phyloP scores from a whole-genome alignment of 192 early-diverging fungal species.

The Rhizophagus prolifer region DNA sequence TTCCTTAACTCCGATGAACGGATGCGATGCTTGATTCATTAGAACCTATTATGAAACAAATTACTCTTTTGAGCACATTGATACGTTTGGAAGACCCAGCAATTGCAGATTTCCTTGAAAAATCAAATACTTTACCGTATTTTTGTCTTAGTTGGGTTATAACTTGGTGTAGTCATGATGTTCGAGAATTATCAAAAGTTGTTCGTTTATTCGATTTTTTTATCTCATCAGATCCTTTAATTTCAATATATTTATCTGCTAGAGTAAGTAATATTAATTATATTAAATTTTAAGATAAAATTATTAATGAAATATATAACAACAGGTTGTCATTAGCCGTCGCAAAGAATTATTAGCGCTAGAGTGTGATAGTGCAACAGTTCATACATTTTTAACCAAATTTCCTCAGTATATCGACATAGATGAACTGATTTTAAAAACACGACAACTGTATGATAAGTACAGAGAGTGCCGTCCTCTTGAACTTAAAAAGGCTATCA shows the following conservation, averaged over 20 bases:
- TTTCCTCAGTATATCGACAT: conserved; percentile 50
- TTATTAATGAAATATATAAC: neutral
- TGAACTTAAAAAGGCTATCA: conserved; percentile 39
- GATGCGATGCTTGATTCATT: conserved; percentile 54
- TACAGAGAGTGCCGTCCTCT: conserved; percentile 37
- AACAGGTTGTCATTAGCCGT: conserved; percentile 48
- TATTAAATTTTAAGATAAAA: neutral
- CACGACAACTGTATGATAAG: conserved; percentile 37
- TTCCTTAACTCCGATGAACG: conserved; percentile 21
- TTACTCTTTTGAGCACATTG: conserved; percentile 41
- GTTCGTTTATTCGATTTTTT: conserved; percentile 54
- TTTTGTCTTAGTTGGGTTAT: conserved; percentile 60
- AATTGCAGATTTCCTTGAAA: conserved; percentile 43
- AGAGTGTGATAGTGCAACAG: conserved; percentile 43
- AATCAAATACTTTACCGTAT: conserved; percentile 49
- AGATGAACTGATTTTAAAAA: conserved; percentile 37
- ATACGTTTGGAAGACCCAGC: conserved; percentile 45
- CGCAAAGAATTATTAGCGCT: conserved; percentile 42
- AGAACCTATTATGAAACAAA: conserved; percentile 48
- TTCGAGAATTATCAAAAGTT: conserved; percentile 43
- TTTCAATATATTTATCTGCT: conserved; percentile 13
- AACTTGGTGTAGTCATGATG: conserved; percentile 61
- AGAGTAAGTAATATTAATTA: conserved; percentile 8
- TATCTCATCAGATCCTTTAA: conserved; percentile 33
- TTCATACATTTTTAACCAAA: conserved; percentile 54